These are phyloP conservation scores for Suillus fuscotomentosus DNA, from an alignment of 768 basidiomycete genomes.

Conservation along the genomic window DNA sequence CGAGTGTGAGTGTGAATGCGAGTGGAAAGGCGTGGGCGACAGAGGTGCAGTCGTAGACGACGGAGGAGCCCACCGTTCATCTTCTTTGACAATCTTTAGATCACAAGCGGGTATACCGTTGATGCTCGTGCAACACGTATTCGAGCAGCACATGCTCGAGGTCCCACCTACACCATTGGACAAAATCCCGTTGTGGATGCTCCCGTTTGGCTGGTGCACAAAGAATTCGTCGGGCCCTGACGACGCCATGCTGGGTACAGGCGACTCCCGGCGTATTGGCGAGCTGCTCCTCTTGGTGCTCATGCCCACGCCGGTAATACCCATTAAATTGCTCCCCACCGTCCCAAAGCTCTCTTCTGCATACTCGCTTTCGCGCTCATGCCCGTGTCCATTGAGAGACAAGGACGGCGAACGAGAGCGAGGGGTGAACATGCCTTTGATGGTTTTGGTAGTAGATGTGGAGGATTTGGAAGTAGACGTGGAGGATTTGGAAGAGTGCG, in stretches of 20 bases:
- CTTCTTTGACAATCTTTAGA: conserved; percentile 39
- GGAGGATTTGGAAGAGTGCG: background rate
- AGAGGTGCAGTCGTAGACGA: conserved; percentile 25
- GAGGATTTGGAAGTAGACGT: conserved; percentile 39
- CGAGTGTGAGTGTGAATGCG: conserved; percentile 29
- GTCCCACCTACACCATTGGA: background rate
- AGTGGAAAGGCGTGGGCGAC: conserved; percentile 16
- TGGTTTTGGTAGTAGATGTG: conserved; percentile 45
- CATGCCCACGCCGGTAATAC: background rate
- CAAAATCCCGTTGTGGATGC: background rate
- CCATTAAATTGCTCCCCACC: conserved; percentile 48
- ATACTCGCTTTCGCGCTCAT: conserved; percentile 23
- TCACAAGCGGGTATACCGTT: conserved; percentile 26
- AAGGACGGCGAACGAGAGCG: conserved; percentile 52
- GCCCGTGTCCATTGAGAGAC: conserved; percentile 20
- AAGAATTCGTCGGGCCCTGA: background rate
- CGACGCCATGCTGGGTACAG: conserved; percentile 6
- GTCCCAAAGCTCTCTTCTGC: conserved; percentile 57
- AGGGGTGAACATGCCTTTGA: conserved; percentile 56
- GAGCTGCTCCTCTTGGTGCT: background rate
- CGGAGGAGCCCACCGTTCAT: conserved; percentile 19
- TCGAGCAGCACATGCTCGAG: background rate
- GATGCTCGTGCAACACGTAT: background rate
- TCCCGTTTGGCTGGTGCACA: background rate
- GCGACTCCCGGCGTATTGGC: background rate